Base-by-base conservation (phyloP, 2,329 filamentous ascomycete species). In the Pseudopyricularia cyperi region DNA sequence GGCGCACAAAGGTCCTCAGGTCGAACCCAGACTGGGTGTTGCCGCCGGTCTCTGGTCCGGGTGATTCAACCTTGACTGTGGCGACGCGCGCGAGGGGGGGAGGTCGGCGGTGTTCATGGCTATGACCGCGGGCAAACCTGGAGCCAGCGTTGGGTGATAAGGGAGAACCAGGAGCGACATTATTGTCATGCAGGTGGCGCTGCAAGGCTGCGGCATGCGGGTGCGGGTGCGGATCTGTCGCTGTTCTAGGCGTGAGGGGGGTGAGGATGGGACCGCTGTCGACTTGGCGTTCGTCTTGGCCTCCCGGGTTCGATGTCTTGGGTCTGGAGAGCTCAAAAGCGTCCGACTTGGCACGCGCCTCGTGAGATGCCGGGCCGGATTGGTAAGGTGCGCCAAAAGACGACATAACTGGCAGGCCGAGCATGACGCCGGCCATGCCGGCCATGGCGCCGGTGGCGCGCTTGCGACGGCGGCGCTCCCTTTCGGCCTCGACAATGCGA, bases 401-500 rank as follows among this genome's bases (percentile, higher is more conserved):
- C 14, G 49, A 34, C 28, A 53, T 37, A 15, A 26, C 52, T 39
- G 50, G 15, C 15, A 48, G 30, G 9, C 46, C 46, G 30, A 28
- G 26, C 46, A 48, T 34, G 17, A 28, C 46, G 2, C 46, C 46
- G 6, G 46, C 34, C 14, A 52, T 55, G 24, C 52, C 52, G 5
- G 51, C 22, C 46, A 34, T 57, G 3, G 55, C 47, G 33, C 57
- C 56, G 2, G 56, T 52, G 14, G 55, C 34, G 15, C 58, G 34
- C n/a, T 52, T 51, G 24, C 56, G n/a, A 34, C 52, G 48, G 24
- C 56, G 56, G 47, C 64, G 63, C 55, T 64, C 63, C 46, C 65
- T 66, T 52, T 71, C 65, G 50, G 66, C 65, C 55, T 70, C 64
- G 14, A 75, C 71, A 47, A 84, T 69, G 42, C 72, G 68, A 55